A percentile compares a stretch with the other conserved stretches of the same genome.
Evolutionary conservation across 495 filamentous ascomycete genomes (phyloP).

Genomic region (Letharia lupina): DNA sequence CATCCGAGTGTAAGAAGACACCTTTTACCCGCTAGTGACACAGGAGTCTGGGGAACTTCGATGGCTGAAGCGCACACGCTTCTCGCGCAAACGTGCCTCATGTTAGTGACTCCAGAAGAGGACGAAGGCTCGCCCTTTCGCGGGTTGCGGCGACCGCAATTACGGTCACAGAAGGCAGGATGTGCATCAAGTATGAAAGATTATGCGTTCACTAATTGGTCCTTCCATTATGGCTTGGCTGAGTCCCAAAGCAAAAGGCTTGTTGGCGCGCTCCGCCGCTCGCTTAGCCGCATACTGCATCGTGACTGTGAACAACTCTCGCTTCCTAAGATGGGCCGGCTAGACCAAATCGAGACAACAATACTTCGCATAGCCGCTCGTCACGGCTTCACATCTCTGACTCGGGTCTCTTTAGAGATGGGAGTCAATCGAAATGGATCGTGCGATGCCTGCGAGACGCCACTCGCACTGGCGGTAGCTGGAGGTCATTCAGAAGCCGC

Average conservation of each 20-base stretch:
- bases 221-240: constrained; percentile 2
- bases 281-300: not conserved
- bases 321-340: not conserved
- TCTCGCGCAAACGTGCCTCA: not conserved
- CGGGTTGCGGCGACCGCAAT: too few species aligned
- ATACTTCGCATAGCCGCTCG: not conserved
- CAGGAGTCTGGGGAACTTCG: not conserved
- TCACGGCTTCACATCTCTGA: not conserved
- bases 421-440: not conserved
- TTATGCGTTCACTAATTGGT: constrained; percentile 7
- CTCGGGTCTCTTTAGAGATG: not conserved
- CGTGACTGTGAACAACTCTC: not conserved
- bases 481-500: not conserved
- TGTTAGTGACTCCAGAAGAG: not conserved
- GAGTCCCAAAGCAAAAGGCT: not conserved
- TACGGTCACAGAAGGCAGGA: not conserved
- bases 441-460: not conserved
- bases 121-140: not conserved
- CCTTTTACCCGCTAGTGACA: not conserved
- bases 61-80: not conserved
- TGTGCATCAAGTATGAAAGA: not conserved
- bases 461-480: constrained; percentile 1
- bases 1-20: constrained; percentile 4
- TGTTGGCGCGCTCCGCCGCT: not conserved
- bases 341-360: not conserved